A percentile compares a stretch with the other conserved stretches of the same genome.
Evolutionary conservation across 2,329 filamentous ascomycete genomes (phyloP).

Genomic region (Catunica adiposa): DNA sequence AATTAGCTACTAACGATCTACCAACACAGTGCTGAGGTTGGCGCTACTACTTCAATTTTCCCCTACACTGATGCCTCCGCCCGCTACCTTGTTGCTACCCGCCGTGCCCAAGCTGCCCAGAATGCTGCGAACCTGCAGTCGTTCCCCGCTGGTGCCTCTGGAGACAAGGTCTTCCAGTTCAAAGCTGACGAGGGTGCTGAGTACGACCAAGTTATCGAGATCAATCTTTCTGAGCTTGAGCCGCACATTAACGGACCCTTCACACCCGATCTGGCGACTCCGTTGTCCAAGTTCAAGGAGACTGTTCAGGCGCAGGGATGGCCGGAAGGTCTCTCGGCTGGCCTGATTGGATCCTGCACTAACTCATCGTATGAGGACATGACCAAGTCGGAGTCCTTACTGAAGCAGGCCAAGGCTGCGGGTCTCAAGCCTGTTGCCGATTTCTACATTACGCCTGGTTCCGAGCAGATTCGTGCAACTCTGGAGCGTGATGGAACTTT

Average conservation of each 20-base stretch:
- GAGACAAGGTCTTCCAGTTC: constrained; percentile 45
- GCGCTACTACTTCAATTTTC: constrained; percentile 90
- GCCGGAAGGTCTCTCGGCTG: constrained; percentile 81
- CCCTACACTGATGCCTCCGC: constrained; percentile 74
- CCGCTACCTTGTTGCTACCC: constrained; percentile 73
- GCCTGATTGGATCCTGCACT: constrained; percentile 92
- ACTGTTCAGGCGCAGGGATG: constrained; percentile 71
- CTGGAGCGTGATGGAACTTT: constrained; percentile 79
- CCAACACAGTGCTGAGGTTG: constrained; percentile 49
- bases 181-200: constrained; percentile 63
- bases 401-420: constrained; percentile 79
- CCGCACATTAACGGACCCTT: constrained; percentile 96
- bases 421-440: constrained; percentile 77
- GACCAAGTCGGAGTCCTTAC: constrained; percentile 83
- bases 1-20: not conserved
- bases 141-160: constrained; percentile 30
- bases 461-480: constrained; percentile 91
- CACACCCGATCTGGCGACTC: constrained; percentile 87
- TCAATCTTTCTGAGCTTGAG: constrained; percentile 78
- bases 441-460: constrained; percentile 93
- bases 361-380: constrained; percentile 99
- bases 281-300: constrained; percentile 75
- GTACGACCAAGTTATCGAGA: constrained; percentile 82
- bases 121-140: constrained; percentile 45
- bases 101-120: constrained; percentile 45